phyloP scores from a whole-genome alignment of 306 rosid species.

The Morella rubra region DNA sequence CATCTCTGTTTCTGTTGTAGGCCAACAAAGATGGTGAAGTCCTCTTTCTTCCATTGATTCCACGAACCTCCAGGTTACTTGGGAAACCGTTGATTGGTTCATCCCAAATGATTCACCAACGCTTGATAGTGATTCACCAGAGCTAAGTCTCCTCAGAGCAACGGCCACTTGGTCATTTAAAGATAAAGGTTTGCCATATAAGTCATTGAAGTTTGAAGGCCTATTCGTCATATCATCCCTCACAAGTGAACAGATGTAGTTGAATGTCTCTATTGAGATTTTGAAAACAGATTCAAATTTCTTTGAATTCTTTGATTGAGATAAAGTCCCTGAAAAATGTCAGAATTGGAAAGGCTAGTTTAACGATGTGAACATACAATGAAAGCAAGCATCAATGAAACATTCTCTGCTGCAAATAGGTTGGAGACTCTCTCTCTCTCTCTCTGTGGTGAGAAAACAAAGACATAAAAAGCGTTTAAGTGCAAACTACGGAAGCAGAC shows the following conservation, averaged over 20 bases:
- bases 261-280: slow-evolving; percentile 78
- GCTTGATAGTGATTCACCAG: slow-evolving; percentile 73
- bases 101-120: slow-evolving; percentile 71
- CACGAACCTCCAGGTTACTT: slow-evolving; percentile 84
- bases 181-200: slow-evolving; percentile 60
- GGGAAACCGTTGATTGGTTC: slow-evolving; percentile 82
- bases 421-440: not conserved
- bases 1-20: slow-evolving; percentile 63
- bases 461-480: not conserved
- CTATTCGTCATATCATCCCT: slow-evolving; percentile 62
- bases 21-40: slow-evolving; percentile 78
- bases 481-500: not conserved
- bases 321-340: slow-evolving; percentile 59
- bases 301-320: slow-evolving; percentile 43
- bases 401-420: not conserved
- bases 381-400: not conserved
- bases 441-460: not conserved
- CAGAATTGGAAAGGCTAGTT: slow-evolving; percentile 20
- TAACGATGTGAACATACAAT: slow-evolving; percentile 5
- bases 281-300: slow-evolving; percentile 78
- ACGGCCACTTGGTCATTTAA: slow-evolving; percentile 81
- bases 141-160: slow-evolving; percentile 86
- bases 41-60: slow-evolving; percentile 90
- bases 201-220: slow-evolving; percentile 44
- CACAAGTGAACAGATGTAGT: slow-evolving; percentile 81